Evolutionary conservation across 2,329 filamentous ascomycete species (phyloP), one percentile per base, ranked within the genome.

Genomic region (Fusarium dlaminii): DNA sequence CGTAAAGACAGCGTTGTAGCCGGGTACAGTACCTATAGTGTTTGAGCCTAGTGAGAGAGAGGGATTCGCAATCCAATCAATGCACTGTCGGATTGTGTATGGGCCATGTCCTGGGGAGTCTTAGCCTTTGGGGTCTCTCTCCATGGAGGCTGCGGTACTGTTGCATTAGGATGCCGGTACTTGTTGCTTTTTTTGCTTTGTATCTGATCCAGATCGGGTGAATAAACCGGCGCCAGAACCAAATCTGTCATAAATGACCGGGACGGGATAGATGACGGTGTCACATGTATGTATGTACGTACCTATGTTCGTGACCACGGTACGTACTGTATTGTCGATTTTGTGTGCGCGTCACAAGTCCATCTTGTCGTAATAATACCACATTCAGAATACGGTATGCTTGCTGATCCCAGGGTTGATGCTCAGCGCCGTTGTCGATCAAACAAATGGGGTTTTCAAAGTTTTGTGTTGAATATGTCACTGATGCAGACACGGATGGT

Each of bases 111-210:
- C n/a, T n/a, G n/a, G n/a, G n/a, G n/a, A n/a, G n/a, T n/a, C n/a
- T n/a, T n/a, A n/a, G n/a, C n/a, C n/a, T n/a, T n/a, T n/a, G n/a
- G n/a, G n/a, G n/a, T n/a, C n/a, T n/a, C n/a, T n/a, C n/a, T n/a
- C n/a, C 61, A 22, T 63, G 29, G 37, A 49, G 40, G 42, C 32
- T 34, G 48, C 61, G 61, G 68, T 57, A 72, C 56, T 51, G 58
- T 60, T 72, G 64, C 63, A 75, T 66, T 63, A 66, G 68, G 70
- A 75, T 74, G 72, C 68, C 72, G 72, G 72, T 75, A 74, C 72
- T 72, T 72, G 69, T 63, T 57, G 68, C 69, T 56, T 59, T 59
- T 63, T 55, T 72, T 72, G 58, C 69, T 73, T 75, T 74, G 66
- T 68, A 56, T 65, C 56, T 72, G 71, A 73, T 61, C 72, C 72